These are phyloP conservation scores for Tylopilus sp. DNA, from an alignment of 768 basidiomycete species.

Conservation along the genomic window DNA sequence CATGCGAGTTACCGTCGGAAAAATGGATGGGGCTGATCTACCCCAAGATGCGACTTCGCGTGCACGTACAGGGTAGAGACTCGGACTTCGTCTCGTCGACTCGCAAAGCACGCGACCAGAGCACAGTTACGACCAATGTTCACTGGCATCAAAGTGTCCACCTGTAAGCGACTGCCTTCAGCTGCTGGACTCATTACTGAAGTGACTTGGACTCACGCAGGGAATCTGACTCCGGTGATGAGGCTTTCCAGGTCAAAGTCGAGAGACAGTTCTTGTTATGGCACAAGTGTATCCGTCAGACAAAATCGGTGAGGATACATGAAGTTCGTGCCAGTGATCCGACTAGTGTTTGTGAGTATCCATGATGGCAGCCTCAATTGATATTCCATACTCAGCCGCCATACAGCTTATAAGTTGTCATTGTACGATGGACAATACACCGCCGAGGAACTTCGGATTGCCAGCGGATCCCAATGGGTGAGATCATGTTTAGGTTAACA, in stretches of 20 bases:
- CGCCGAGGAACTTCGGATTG: not conserved
- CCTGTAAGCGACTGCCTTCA: not conserved
- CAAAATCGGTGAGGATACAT: not conserved
- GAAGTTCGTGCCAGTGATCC: not conserved
- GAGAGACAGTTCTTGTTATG: not conserved
- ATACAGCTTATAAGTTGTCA: not conserved
- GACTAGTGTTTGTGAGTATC: conserved; percentile 1
- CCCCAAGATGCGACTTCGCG: conserved; percentile 6
- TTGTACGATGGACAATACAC: conserved; percentile 5
- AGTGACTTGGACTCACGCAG: conserved; percentile 1
- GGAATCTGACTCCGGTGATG: not conserved
- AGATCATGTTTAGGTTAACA: conserved; percentile 2
- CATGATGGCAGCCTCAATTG: not conserved
- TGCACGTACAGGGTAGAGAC: not conserved
- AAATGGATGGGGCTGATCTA: conserved; percentile 5
- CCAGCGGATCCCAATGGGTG: too few species aligned
- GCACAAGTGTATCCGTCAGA: not conserved
- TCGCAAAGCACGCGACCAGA: not conserved
- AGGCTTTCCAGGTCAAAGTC: conserved; percentile 5
- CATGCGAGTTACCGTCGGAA: conserved; percentile 2
- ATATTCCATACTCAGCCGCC: not conserved
- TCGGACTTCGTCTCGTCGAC: conserved; percentile 9
- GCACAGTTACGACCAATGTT: not conserved
- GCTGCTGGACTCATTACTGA: not conserved
- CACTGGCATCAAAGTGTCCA: not conserved